Evolutionary conservation across 1,284 basidiomycete genomes (phyloP), one percentile per base, ranked within the genome.

Genomic region (Leccinum pallidistipes): DNA sequence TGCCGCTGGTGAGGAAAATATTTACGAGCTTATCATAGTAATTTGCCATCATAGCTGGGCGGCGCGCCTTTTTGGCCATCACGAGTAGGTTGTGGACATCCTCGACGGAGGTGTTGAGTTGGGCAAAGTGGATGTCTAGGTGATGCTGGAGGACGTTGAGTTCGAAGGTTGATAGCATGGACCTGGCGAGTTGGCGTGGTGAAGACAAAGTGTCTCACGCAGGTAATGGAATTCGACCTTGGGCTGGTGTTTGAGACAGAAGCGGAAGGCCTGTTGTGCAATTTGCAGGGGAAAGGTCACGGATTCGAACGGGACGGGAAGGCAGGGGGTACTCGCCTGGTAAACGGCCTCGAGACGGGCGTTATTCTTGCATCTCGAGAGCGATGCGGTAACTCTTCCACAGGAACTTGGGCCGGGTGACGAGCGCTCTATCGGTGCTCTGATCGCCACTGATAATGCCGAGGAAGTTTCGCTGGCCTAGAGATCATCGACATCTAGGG

Each of bases 381-480:
- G 93, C 94, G 32, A 95, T 98, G 63, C 97, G 89, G 77, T 98
- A 98, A 66, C 94, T 94, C 83, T 99, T 97, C 96, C 96, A 99
- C 32, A 97, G 84, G 78, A 98, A 98, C 77, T 97, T 97, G 75
- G 98, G 89, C 89, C 96, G 98, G 2, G 94, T 97, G 66, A 99
- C 95, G 58, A 99, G 84, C 27, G 95, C 92, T 62, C 97, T 83
- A 79, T 99, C 97, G 50, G 96, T 98, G 80, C 85, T 96, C 79
- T 95, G 92, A 78, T 97, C 88, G 62, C 94, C 92, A 67, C 89
- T 92, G 67, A 97, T 94, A 50, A 91, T 91, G 56, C 91, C 91
- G 18, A 97, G 82, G 66, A 97, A 94, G 73, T 90, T 77, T 97
- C 94, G 72, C 87, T 92, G 14, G 91, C 92, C 76, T 95, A 94